Percentiles rank a stretch among this genome's conserved stretches.
These are phyloP conservation scores for Chaetoceros tenuissimus DNA, from an alignment of 108 stramenopile genomes.

Conservation along the genomic window DNA sequence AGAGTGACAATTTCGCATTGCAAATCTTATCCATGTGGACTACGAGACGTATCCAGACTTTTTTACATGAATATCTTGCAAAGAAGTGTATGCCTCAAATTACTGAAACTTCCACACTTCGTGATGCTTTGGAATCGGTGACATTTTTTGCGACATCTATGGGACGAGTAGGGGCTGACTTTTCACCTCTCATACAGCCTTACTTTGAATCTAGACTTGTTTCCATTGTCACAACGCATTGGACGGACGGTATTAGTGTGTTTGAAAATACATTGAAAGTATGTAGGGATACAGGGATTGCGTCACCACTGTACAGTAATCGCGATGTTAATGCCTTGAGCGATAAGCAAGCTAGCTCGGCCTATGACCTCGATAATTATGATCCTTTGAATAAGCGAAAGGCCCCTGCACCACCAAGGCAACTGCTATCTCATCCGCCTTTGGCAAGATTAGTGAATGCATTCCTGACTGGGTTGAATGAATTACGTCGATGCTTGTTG, in stretches of 20 bases:
- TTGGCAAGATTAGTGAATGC: slow-evolving; percentile 74
- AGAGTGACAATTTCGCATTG: slow-evolving; percentile 24
- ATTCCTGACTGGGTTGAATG: slow-evolving; percentile 68
- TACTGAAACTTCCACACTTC: slow-evolving; percentile 60
- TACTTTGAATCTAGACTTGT: slow-evolving; percentile 59
- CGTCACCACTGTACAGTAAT: slow-evolving; percentile 47
- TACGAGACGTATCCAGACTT: slow-evolving; percentile 60
- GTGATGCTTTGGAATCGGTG: slow-evolving; percentile 75
- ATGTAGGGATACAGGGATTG: slow-evolving; percentile 69
- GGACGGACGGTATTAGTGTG: slow-evolving; percentile 56
- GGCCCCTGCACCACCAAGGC: slow-evolving; percentile 53
- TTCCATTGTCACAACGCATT: slow-evolving; percentile 39
- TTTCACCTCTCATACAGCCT: slow-evolving; percentile 55
- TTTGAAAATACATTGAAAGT: slow-evolving; percentile 64
- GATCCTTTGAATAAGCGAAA: slow-evolving; percentile 9
- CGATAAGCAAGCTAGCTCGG: background rate
- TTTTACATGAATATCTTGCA: slow-evolving; percentile 41
- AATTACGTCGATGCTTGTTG: slow-evolving; percentile 73
- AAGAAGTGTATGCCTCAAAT: slow-evolving; percentile 11
- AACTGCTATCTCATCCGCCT: slow-evolving; percentile 71
- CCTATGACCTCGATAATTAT: slow-evolving; percentile 16
- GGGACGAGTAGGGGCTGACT: slow-evolving; percentile 81
- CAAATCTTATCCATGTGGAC: slow-evolving; percentile 77
- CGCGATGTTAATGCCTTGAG: background rate
- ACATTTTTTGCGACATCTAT: slow-evolving; percentile 74